These are phyloP conservation scores for Neopestalotiopsis rosae DNA, from an alignment of 2,329 filamentous ascomycete genomes.

Conservation along the genomic window DNA sequence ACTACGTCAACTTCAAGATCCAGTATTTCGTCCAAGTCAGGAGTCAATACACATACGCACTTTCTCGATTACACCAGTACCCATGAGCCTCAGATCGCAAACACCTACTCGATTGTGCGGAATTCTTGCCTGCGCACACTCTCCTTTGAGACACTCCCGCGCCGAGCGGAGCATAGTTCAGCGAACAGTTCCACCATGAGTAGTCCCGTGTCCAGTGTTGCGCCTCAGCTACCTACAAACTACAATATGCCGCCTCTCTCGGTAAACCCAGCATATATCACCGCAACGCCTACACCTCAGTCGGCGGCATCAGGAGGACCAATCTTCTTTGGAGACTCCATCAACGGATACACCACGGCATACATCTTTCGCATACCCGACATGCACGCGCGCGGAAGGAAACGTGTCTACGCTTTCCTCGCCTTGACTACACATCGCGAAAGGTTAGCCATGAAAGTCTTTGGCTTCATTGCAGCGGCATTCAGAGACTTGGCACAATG, in stretches of 20 bases:
- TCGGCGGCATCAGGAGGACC: slow-evolving; percentile 64
- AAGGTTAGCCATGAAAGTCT: slow-evolving; percentile 69
- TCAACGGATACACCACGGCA: slow-evolving; percentile 71
- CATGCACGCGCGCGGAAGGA: slow-evolving; percentile 69
- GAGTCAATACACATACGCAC: slow-evolving; percentile 61
- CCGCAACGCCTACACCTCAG: slow-evolving; percentile 54
- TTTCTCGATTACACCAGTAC: slow-evolving; percentile 73
- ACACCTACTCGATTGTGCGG: slow-evolving; percentile 71
- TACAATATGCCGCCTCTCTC: slow-evolving; percentile 37
- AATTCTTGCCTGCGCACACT: slow-evolving; percentile 70
- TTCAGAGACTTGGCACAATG: slow-evolving; percentile 69
- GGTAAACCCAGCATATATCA: slow-evolving; percentile 52
- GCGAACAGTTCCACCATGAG: slow-evolving; percentile 35
- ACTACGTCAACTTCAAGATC: slow-evolving; percentile 57
- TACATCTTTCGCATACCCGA: slow-evolving; percentile 75
- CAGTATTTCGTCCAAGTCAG: slow-evolving; percentile 56
- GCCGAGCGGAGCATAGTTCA: slow-evolving; percentile 48
- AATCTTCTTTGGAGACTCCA: slow-evolving; percentile 71
- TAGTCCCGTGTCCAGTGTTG: slow-evolving; percentile 38
- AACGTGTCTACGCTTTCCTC: slow-evolving; percentile 72
- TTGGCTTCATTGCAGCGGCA: slow-evolving; percentile 64
- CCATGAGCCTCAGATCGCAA: slow-evolving; percentile 65
- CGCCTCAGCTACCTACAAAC: slow-evolving; percentile 46
- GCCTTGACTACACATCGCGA: slow-evolving; percentile 70
- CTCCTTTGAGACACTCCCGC: slow-evolving; percentile 69